Evolutionary conservation across 225 moss, liverwort and hornwort genomes (phyloP), one percentile per base, ranked within the genome.

Genomic region (Rhytidiadelphus loreus): DNA sequence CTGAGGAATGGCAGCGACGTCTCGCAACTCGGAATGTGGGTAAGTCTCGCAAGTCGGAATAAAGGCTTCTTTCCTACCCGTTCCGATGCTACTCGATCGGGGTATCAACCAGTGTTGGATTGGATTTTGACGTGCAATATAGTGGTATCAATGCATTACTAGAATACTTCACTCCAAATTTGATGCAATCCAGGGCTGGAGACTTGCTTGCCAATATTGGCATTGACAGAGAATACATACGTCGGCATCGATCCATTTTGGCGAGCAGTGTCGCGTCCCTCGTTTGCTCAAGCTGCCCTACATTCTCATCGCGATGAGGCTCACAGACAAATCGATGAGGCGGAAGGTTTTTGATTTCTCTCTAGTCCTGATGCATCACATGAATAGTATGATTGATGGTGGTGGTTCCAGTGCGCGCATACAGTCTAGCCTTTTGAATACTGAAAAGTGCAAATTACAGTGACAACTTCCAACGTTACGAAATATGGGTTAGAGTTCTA

Each of bases 101-200:
- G 46, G 46, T 46, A 46, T 46, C 46, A 46, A 46, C 46, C 46
- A 46, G 46, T 46, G 46, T 46, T 46, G 46, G 46, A 9, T 9
- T 66, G 37, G 66, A 66, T 65, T 37, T 66, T 20, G 14, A 21
- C 21, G 25, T 82, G 88, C 96, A 96, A 94, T 86, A 96, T 28
- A 92, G 94, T 91, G 98, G 97, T 60, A 96, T 97, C 76, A 97
- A 97, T 74, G 98, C 97, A 18, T 91, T 96, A 74, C 90, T 97
- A 17, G 95, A 95, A 90, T 98, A 64, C 35, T 35, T 35, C 64
- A 64, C 18, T 9, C 33, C 93, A 94, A 94, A 97, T 85, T 83
- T 97, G 92, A 95, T 93, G 89, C 93, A 95, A 88, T 94, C 95
- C 46, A 95, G 98, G 56, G 94, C 93, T n/a, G 96, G 94, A 58